phyloP scores from a whole-genome alignment of 768 basidiomycete genomes.

The Tricholoma matsutake region DNA sequence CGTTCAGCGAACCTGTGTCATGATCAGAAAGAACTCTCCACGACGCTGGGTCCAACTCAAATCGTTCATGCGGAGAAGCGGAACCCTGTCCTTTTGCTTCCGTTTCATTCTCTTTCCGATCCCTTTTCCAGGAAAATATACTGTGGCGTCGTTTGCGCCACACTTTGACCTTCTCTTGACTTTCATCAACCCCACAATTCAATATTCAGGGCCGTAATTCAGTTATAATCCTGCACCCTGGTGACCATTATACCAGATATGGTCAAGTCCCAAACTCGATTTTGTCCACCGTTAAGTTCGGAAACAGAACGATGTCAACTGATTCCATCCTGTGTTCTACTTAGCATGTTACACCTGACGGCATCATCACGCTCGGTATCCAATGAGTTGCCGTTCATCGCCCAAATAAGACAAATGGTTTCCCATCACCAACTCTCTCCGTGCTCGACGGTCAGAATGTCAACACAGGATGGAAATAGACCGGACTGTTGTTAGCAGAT shows the following conservation, averaged over 20 bases:
- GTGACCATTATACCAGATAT: background rate
- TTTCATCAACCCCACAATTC: background rate
- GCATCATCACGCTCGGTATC: slow-evolving; percentile 1
- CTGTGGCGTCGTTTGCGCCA: background rate
- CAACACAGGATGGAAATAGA: background rate
- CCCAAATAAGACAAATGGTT: slow-evolving; percentile 4
- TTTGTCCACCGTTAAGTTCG: background rate
- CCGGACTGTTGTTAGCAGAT: background rate
- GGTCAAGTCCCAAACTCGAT: background rate
- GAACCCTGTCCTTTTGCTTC: slow-evolving; percentile 1
- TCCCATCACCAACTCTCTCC: slow-evolving; percentile 2
- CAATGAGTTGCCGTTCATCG: background rate
- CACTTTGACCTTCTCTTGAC: background rate
- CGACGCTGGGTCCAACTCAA: background rate
- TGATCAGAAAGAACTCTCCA: background rate
- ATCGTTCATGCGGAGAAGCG: background rate
- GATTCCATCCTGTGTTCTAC: slow-evolving; percentile 5
- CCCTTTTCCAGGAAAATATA: background rate
- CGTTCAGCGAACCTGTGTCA: slow-evolving; percentile 7
- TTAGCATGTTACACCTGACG: no score
- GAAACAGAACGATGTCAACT: slow-evolving; percentile 1
- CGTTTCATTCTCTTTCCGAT: slow-evolving; percentile 4
- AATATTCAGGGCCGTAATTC: background rate
- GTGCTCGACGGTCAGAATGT: slow-evolving; percentile 9
- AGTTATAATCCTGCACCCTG: no score